phyloP scores from a whole-genome alignment of 495 filamentous ascomycete species.

The Pseudevernia furfuracea region DNA sequence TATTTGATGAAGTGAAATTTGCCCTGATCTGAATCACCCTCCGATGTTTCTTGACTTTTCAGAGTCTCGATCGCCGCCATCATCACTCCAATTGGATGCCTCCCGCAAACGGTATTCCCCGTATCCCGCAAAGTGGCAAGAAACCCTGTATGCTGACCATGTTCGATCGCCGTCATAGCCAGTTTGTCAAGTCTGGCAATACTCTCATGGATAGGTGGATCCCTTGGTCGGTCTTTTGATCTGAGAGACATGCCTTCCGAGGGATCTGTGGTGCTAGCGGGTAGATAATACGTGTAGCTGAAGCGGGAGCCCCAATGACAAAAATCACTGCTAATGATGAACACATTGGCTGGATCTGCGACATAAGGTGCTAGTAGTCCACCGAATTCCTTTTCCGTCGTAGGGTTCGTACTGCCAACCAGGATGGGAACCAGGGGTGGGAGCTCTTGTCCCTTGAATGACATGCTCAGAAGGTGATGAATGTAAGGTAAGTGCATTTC shows the following conservation, averaged over 20 bases:
- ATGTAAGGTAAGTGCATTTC: slow-evolving; percentile 97
- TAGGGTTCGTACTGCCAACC: slow-evolving; percentile 63
- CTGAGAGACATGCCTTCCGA: slow-evolving; percentile 35
- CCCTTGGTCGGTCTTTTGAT: slow-evolving; percentile 31
- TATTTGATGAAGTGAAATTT: slow-evolving; percentile 83
- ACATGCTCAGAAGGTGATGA: slow-evolving; percentile 67
- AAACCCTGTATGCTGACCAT: slow-evolving; percentile 62
- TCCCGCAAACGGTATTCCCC: slow-evolving; percentile 87
- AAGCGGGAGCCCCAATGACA: slow-evolving; percentile 93
- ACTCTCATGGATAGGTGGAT: slow-evolving; percentile 70
- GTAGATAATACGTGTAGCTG: slow-evolving; percentile 74
- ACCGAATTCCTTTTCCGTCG: slow-evolving; percentile 64
- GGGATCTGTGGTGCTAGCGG: slow-evolving; percentile 30
- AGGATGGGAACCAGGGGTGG: slow-evolving; percentile 80
- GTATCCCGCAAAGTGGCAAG: slow-evolving; percentile 60
- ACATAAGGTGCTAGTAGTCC: slow-evolving; percentile 70
- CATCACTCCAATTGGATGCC: slow-evolving; percentile 90
- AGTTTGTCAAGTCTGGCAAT: slow-evolving; percentile 73
- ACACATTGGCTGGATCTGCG: slow-evolving; percentile 65
- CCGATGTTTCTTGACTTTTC: slow-evolving; percentile 30
- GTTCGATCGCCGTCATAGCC: slow-evolving; percentile 76
- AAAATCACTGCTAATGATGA: slow-evolving; percentile 89
- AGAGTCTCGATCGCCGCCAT: slow-evolving; percentile 77
- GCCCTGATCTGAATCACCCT: slow-evolving; percentile 38
- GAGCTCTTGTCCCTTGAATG: slow-evolving; percentile 44